These are phyloP conservation scores for Collybia sp. DNA, from an alignment of 768 basidiomycete species.

Conservation along the genomic window DNA sequence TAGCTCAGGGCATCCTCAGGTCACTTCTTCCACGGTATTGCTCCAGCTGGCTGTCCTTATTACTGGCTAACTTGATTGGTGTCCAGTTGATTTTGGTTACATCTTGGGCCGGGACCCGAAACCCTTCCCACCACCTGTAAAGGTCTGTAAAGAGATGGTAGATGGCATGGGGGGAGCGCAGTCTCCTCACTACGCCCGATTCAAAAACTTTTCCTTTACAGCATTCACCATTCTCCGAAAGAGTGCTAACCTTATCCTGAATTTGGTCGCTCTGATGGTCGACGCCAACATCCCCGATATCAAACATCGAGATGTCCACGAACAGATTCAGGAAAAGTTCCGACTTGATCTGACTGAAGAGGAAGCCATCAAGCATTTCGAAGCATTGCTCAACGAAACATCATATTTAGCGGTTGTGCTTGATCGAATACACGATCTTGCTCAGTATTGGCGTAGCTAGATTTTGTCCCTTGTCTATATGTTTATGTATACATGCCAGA, in stretches of 20 bases:
- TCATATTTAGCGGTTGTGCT: constrained; percentile 91
- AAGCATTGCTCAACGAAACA: constrained; percentile 88
- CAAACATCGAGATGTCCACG: constrained; percentile 83
- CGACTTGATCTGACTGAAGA: constrained; percentile 91
- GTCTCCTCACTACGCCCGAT: constrained; percentile 92
- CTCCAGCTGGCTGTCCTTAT: background rate
- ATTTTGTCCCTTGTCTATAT: constrained; percentile 1
- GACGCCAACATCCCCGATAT: constrained; percentile 98
- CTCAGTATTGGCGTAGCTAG: constrained; percentile 84
- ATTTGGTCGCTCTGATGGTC: constrained; percentile 94
- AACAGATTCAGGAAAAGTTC: constrained; percentile 96
- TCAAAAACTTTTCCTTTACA: constrained; percentile 97
- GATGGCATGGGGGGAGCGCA: constrained; percentile 99
- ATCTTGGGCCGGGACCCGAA: constrained; percentile 97
- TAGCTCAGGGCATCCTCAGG: constrained; percentile 31
- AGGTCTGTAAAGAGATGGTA: constrained; percentile 99
- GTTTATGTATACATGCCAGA: background rate
- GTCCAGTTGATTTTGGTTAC: constrained; percentile 93
- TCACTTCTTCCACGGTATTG: constrained; percentile 92
- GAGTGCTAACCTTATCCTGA: constrained; percentile 95
- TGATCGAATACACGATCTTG: constrained; percentile 89
- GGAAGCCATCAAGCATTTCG: constrained; percentile 96
- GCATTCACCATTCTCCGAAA: constrained; percentile 95
- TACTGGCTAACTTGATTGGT: constrained; percentile 9
- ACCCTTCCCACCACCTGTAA: constrained; percentile 95